Conservation (phyloP, 2,329 filamentous ascomycete species). For the Penicillium sp. region DNA sequence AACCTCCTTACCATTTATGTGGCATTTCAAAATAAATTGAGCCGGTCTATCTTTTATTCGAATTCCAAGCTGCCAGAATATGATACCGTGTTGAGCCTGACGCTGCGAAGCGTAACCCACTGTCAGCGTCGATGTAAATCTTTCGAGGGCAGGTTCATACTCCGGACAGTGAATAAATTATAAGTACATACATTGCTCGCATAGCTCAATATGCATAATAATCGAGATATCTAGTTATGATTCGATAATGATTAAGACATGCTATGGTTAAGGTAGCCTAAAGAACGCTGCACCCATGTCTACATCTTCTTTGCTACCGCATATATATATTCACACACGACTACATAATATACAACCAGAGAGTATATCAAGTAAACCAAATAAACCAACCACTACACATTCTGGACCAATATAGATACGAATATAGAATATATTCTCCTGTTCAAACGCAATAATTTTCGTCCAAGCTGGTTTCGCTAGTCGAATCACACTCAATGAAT, state of each 20-base stretch:
- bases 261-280: too few species aligned
- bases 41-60: neutral
- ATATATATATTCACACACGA: neutral
- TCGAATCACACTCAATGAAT: neutral
- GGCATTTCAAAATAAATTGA: neutral
- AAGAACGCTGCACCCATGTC: too few species aligned
- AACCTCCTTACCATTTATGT: neutral
- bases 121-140: neutral
- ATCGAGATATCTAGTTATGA: neutral
- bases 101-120: too few species aligned
- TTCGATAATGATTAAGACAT: too few species aligned
- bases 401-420: rapidly evolving
- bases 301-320: too few species aligned
- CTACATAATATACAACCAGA: neutral
- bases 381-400: too few species aligned
- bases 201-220: too few species aligned
- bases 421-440: neutral
- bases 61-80: too few species aligned
- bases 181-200: neutral
- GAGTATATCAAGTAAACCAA: too few species aligned
- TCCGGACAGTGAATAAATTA: neutral
- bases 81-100: neutral
- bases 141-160: neutral
- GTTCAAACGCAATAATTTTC: neutral
- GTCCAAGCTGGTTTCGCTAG: neutral